phyloP scores from a whole-genome alignment of 2,329 filamentous ascomycete species.

The Endoconidiophora laricicola region DNA sequence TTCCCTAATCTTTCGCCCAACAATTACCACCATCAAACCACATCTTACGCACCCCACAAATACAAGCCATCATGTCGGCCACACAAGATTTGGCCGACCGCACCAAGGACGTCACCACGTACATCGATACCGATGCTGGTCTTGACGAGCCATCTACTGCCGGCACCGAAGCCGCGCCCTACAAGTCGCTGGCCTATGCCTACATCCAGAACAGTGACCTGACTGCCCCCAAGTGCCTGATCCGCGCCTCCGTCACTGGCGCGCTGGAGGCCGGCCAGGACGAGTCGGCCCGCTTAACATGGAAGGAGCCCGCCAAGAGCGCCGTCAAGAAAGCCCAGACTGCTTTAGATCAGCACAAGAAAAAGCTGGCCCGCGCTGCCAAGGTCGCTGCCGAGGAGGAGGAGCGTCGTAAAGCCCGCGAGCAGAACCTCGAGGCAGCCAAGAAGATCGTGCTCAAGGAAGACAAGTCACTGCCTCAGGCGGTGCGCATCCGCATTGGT shows the following conservation, averaged over 20 bases:
- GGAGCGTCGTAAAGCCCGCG: conserved; percentile 54
- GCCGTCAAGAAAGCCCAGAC: conserved; percentile 72
- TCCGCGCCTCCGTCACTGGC: conserved; percentile 49
- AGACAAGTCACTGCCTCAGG: conserved; percentile 54
- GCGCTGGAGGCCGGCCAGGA: conserved; percentile 46
- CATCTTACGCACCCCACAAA: too few relatives aligned
- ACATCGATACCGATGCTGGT: conserved; percentile 69
- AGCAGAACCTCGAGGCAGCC: conserved; percentile 53
- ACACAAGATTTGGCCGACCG: conserved; percentile 34
- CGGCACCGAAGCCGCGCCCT: conserved; percentile 58
- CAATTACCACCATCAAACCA: too few relatives aligned
- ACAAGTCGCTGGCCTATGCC: conserved; percentile 65
- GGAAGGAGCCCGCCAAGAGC: conserved; percentile 70
- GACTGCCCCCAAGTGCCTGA: conserved; percentile 43
- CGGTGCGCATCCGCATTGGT: conserved; percentile 60
- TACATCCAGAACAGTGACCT: conserved; percentile 52
- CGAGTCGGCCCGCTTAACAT: conserved; percentile 45
- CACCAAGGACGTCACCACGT: conserved; percentile 35
- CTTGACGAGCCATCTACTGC: conserved; percentile 49
- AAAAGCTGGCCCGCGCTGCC: conserved; percentile 66
- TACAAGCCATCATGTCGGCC: conserved; percentile 23
- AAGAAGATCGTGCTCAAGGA: conserved; percentile 57
- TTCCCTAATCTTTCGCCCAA: too few relatives aligned
- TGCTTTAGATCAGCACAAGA: conserved; percentile 59
- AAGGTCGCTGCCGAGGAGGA: conserved; percentile 55